Conservation (phyloP, 2,329 filamentous ascomycete genomes). For the Fusarium sarcochroum region DNA sequence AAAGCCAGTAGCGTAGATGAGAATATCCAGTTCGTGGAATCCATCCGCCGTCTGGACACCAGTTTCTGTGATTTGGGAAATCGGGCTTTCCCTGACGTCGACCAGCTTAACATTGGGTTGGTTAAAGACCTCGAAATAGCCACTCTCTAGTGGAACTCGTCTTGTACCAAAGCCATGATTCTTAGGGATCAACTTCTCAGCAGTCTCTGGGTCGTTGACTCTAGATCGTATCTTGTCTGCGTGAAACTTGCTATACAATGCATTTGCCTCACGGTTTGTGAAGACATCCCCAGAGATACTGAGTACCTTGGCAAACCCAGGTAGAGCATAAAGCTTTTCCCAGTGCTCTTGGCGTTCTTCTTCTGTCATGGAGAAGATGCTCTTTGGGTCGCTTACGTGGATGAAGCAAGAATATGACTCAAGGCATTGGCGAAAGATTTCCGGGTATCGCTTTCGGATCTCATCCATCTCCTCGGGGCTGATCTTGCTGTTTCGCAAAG, state of each 20-base stretch:
- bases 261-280: conserved; percentile 30
- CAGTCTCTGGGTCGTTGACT: conserved; percentile 19
- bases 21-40: conserved; percentile 36
- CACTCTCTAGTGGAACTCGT: conserved; percentile 35
- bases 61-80: conserved; percentile 31
- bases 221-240: conserved; percentile 32
- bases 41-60: conserved; percentile 29
- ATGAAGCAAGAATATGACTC: conserved; percentile 46
- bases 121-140: conserved; percentile 39
- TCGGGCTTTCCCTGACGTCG: conserved; percentile 35
- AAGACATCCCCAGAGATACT: conserved; percentile 30
- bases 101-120: conserved; percentile 34
- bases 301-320: conserved; percentile 36
- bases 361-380: conserved; percentile 38
- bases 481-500: conserved; percentile 45
- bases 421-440: conserved; percentile 38
- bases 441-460: conserved; percentile 38
- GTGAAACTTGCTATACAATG: conserved; percentile 39
- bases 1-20: conserved; percentile 44
- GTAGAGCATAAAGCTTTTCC: conserved; percentile 28
- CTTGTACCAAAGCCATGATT: conserved; percentile 34
- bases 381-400: conserved; percentile 26
- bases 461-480: conserved; percentile 36
- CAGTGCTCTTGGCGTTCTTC: conserved; percentile 29
- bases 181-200: conserved; percentile 37